Conservation (phyloP, 2,329 filamentous ascomycete genomes). For the Aspergillus sp. region DNA sequence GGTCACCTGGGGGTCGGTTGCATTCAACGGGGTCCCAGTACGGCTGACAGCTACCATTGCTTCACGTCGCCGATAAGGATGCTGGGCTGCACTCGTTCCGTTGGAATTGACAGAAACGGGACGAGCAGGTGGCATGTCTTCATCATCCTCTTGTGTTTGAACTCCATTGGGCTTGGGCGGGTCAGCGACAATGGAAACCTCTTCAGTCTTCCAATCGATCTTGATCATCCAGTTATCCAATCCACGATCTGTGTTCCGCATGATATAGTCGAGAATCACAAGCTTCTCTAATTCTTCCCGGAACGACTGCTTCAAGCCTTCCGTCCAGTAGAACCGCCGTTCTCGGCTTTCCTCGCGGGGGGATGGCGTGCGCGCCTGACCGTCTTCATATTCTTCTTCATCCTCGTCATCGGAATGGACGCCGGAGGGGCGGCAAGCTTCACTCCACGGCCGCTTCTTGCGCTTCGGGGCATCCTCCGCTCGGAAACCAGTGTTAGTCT, state of each 20-base stretch:
- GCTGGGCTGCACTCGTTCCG: constrained; percentile 45
- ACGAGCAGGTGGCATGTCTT: constrained; percentile 55
- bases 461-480: constrained; percentile 66
- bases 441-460: constrained; percentile 74
- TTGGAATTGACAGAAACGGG: constrained; percentile 60
- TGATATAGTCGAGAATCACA: constrained; percentile 97
- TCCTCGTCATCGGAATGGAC: constrained; percentile 63
- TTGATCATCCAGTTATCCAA: constrained; percentile 99
- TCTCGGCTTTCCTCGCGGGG: constrained; percentile 49
- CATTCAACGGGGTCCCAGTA: constrained; percentile 54
- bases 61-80: constrained; percentile 75
- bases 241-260: constrained; percentile 96
- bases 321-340: constrained; percentile 77
- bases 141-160: constrained; percentile 48
- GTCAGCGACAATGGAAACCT: constrained; percentile 83
- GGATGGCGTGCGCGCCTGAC: constrained; percentile 42
- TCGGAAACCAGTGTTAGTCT: constrained; percentile 69
- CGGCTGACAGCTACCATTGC: constrained; percentile 75
- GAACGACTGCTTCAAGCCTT: constrained; percentile 84
- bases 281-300: constrained; percentile 94
- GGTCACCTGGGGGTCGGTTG: constrained; percentile 52
- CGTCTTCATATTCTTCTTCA: constrained; percentile 53
- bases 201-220: constrained; percentile 80
- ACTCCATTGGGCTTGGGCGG: constrained; percentile 66
- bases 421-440: constrained; percentile 73